Evolutionary conservation across 2,329 filamentous ascomycete genomes (phyloP), one percentile per base, ranked within the genome.

Genomic region (Alternaria burnsii): DNA sequence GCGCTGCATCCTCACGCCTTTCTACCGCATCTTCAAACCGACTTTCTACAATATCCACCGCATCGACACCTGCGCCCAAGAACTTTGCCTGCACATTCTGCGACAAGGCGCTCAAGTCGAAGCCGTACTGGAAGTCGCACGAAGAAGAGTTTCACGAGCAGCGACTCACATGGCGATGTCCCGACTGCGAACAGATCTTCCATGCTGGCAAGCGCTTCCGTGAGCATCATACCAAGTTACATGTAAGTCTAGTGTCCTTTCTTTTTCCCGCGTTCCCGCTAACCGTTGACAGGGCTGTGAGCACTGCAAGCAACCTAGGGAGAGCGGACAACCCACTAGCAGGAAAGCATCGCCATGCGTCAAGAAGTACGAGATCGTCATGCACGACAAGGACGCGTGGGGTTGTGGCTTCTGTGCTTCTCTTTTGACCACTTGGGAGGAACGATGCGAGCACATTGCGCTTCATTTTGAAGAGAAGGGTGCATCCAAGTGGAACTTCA

Each of bases 91-190:
- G 81, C 67, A 83, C 80, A 1, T 81, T 81, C 34, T 83, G 82
- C 75, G 87, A 89, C 73, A 88, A 88, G 50, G 88, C 86, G 46
- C 88, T 90, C 71, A 88, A 88, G 79, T 84, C 87, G 65, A 89
- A 89, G 72, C 88, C 88, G 64, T 87, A 90, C 74, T 91, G 88
- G 88, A 89, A 89, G 76, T 84, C 87, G 32, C 88, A 91, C 75
- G 87, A 90, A 73, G 88, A 89, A 68, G 87, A 89, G 75, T 89
- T 89, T 70, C 88, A 90, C 76, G 88, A 90, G 80, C 86, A 88
- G 55, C 87, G 87, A 80, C 86, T 88, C 64, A 89, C 88, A 71
- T 90, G 89, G 74, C 87, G 87, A 12, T 90, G 88, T 69, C 87
- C 88, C 6, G 87, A 88, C 66, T 90, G 88, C 78, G 89, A 89